Evolutionary conservation across 2,329 filamentous ascomycete species (phyloP).

Genomic region (Fusarium ramigenum): DNA sequence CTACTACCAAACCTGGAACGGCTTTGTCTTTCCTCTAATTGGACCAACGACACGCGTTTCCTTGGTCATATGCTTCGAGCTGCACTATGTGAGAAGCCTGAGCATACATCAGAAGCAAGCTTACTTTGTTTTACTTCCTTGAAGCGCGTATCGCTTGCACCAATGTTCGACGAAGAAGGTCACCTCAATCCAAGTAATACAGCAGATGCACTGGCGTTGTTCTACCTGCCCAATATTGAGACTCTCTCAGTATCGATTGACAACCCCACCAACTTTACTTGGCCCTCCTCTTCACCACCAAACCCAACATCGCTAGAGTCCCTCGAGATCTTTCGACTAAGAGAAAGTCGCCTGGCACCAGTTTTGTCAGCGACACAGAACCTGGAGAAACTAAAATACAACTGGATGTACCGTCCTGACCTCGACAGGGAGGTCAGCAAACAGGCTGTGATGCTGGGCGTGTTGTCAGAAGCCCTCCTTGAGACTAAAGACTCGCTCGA

Average conservation of each 20-base stretch:
- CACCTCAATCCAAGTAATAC: neutral
- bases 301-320: neutral
- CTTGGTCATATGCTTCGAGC: neutral
- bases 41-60: neutral
- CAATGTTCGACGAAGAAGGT: neutral
- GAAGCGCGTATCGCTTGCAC: neutral
- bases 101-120: rapidly evolving
- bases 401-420: constrained; percentile 9
- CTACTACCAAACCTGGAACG: neutral
- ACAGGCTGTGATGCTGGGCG: neutral
- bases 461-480: neutral
- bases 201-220: neutral
- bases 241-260: constrained; percentile 6
- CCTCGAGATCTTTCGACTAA: constrained; percentile 5
- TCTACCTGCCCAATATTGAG: constrained; percentile 12
- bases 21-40: neutral
- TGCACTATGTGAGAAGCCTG: neutral
- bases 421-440: neutral
- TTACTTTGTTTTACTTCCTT: neutral
- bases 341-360: constrained; percentile 7
- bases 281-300: neutral
- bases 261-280: constrained; percentile 9
- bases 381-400: neutral
- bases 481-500: neutral
- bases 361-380: neutral